Evolutionary conservation across 495 filamentous ascomycete genomes (phyloP), one percentile per base, ranked within the genome.

Genomic region (Lichenothelia convexa): DNA sequence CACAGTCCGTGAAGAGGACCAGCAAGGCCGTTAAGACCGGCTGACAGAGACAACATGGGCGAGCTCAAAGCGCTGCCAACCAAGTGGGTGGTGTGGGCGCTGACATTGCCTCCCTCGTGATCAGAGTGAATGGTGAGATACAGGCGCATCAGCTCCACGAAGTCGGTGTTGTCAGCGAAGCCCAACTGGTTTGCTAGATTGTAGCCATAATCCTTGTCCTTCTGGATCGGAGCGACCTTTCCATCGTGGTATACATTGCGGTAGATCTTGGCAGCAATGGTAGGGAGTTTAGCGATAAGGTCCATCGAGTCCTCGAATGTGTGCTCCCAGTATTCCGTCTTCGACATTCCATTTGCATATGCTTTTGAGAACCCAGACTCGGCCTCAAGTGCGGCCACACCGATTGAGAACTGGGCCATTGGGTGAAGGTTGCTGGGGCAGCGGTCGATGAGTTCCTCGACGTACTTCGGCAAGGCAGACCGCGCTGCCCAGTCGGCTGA

Each of bases 301-400:
- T 97, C 86, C 89, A 97, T 95, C 39, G 86, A 92, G 66, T 97
- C 89, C 73, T 97, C 89, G 53, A 91, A 97, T 47, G 89, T 93
- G 70, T 95, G 83, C 62, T 72, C 73, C 89, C 89, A 97, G 80
- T 97, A 97, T 45, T 95, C 82, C 60, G 79, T 80, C 77, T 97
- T 97, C 71, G 83, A 86, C 53, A 97, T 78, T 55, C 89, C 89
- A 71, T 89, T 93, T 48, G 85, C 87, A 51, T 97, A 97, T 49
- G 87, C 87, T 67, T 92, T 93, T 51, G 91, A 73, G 61, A 97
- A 97, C 36, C 81, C 71, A 34, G 89, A 95, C 63, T 91, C 89
- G 58, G 91, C 84, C 73, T 97, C 91, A 46, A 97, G 82, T 55
- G 89, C 89, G 47, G 78, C 93, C 48, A 97, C 85, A 47, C 91